phyloP scores from a whole-genome alignment of 305 asterid genomes.

The Fraxinus baroniana region DNA sequence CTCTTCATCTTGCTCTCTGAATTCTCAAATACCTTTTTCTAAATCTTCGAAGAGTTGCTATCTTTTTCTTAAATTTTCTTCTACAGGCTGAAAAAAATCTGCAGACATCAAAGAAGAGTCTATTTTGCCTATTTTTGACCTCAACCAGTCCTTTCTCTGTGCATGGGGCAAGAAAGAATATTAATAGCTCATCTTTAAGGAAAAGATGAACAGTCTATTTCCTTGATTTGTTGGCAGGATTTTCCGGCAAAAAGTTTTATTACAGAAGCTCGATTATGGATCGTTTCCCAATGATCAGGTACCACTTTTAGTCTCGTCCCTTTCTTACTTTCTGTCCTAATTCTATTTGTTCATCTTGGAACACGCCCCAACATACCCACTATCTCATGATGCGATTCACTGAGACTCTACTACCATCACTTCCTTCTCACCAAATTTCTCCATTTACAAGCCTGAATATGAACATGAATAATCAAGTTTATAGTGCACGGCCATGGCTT shows the following conservation, averaged over 20 bases:
- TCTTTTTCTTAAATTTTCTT: conserved; percentile 12
- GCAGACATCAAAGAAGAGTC: conserved; percentile 27
- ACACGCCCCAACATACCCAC: neutral
- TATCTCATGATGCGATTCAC: conserved; percentile 65
- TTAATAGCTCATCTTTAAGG: conserved; percentile 4
- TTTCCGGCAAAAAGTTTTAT: neutral
- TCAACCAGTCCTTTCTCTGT: conserved; percentile 43
- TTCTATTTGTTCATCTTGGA: neutral
- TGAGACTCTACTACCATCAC: conserved; percentile 43
- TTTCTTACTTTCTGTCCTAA: conserved; percentile 55
- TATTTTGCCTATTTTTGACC: conserved; percentile 40
- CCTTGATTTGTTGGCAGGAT: conserved; percentile 41
- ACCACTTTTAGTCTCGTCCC: conserved; percentile 77
- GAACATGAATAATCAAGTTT: conserved; percentile 37
- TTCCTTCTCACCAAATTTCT: conserved; percentile 35
- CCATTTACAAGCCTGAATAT: conserved; percentile 31
- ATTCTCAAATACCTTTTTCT: neutral
- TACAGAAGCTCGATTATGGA: conserved; percentile 27
- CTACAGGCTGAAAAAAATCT: conserved; percentile 28
- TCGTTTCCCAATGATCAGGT: conserved; percentile 69
- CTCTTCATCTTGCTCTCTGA: conserved; percentile 13
- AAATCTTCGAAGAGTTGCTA: conserved; percentile 26
- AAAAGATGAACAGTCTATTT: conserved; percentile 63
- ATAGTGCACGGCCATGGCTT: conserved; percentile 53
- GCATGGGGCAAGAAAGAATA: conserved; percentile 33